Percentiles rank a stretch among this genome's conserved stretches.
Evolutionary conservation across 148 eudicot genomes (phyloP).

Genomic region (Suaeda aralocaspica): DNA sequence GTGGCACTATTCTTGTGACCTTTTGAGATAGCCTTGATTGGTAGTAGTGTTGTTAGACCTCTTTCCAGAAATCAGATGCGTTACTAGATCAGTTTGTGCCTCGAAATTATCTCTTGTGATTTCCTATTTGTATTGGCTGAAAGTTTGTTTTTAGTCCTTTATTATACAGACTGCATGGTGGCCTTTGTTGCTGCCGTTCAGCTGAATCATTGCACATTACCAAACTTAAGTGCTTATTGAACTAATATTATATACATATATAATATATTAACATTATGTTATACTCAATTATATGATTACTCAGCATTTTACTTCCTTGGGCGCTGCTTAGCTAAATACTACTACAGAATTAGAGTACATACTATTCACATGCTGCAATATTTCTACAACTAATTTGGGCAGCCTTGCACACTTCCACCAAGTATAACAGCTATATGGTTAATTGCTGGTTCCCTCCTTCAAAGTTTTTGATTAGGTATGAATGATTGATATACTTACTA

Average conservation of each 20-base stretch:
- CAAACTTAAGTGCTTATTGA: neutral
- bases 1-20: neutral
- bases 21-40: neutral
- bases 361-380: no score
- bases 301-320: no score
- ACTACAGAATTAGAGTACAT: no score
- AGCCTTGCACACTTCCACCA: no score
- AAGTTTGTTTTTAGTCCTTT: conserved; percentile 4
- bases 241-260: neutral
- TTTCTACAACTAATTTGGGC: no score
- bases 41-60: neutral
- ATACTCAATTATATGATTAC: no score
- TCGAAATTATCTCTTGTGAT: neutral
- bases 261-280: neutral
- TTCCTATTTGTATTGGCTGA: no score
- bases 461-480: no score
- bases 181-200: neutral
- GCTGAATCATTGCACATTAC: neutral
- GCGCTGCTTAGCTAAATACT: no score
- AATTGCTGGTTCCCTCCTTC: no score
- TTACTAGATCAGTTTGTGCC: neutral
- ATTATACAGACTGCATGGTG: neutral
- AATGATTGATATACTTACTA: no score
- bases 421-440: no score
- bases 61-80: conserved; percentile 11